Evolutionary conservation across 2,329 filamentous ascomycete genomes (phyloP), one percentile per base, ranked within the genome.

Genomic region (Aspergillus ochraceus): DNA sequence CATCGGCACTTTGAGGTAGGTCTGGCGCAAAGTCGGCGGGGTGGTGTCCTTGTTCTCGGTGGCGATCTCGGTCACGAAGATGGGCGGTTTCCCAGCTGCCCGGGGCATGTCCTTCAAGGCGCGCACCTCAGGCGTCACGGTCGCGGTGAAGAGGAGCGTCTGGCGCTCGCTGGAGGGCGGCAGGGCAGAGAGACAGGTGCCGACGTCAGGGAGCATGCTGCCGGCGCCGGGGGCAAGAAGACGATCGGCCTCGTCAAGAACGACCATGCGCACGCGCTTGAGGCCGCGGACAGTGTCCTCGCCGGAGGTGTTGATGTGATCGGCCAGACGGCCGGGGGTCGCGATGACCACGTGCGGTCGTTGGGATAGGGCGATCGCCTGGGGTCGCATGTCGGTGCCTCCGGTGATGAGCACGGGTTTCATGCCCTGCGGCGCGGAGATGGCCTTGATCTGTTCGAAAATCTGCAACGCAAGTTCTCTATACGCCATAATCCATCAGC

Each of bases 171-270:
- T 79, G 4, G 91, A 85, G 0, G 90, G 87, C 0, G 95, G 95
- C 0, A 99, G 83, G 2, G 89, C 88, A 2, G 87, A 88, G 4
- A 99, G 83, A 71, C 93, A 97, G 62, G 92, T 91, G 73, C 96
- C 91, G 1, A 99, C 87, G 70, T 97, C 95, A 4, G 91, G 90
- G n/a, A 97, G 83, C 93, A 97, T 97, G 76, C 89, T 93, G 26
- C 93, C 94, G 19, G 85, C 83, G 0, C 85, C 86, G 53, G 87
- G 86, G 36, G 88, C 84, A 49, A 99, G 85, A 42, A 99, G 83
- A 49, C 95, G 87, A 78, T 99, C 95, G 4, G 95, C 95, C 81
- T 99, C 95, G 73, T 99, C 95, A 47, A 99, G 88, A 8, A 99
- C 92, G 2, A 98, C 90, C 74, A 91, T 93, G 59, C 86, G 87